Conservation (phyloP, 495 filamentous ascomycete species). For the Lophiotrema nucula region DNA sequence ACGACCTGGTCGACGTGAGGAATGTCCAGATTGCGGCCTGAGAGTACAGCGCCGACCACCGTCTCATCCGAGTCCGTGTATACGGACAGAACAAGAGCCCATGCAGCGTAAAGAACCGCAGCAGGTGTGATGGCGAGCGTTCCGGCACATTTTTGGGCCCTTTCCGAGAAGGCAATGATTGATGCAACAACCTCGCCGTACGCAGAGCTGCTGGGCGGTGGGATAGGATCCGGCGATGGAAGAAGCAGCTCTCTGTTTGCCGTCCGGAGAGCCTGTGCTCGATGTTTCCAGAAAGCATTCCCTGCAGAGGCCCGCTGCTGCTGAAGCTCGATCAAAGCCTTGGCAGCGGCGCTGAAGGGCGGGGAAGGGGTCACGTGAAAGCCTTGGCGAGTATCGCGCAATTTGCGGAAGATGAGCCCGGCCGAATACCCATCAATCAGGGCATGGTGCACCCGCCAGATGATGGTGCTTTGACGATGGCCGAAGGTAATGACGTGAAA, state of each 20-base stretch:
- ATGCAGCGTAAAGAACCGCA: conserved; percentile 30
- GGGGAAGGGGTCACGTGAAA: not conserved
- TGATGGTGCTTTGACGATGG: not conserved
- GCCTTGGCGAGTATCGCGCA: conserved; percentile 27
- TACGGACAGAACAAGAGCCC: conserved; percentile 32
- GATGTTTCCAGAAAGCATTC: not conserved
- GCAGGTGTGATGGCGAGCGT: too few relatives aligned
- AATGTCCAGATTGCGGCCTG: conserved; percentile 35
- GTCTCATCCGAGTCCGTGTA: conserved; percentile 26
- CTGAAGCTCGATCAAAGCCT: not conserved
- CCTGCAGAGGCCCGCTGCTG: not conserved
- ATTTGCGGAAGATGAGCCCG: not conserved
- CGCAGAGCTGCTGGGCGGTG: too few relatives aligned
- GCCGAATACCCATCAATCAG: conserved; percentile 11
- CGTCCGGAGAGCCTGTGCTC: not conserved
- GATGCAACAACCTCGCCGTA: not conserved
- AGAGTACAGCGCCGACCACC: conserved; percentile 34
- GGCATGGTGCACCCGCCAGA: conserved; percentile 16
- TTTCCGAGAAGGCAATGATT: not conserved
- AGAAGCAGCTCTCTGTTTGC: not conserved
- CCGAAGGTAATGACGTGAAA: not conserved
- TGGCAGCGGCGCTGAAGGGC: not conserved
- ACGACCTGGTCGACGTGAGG: conserved; percentile 26
- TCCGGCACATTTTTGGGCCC: not conserved
- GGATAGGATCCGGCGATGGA: too few relatives aligned